Conservation (phyloP, 73 alveolate species). For the Tetrahymena malaccensis region DNA sequence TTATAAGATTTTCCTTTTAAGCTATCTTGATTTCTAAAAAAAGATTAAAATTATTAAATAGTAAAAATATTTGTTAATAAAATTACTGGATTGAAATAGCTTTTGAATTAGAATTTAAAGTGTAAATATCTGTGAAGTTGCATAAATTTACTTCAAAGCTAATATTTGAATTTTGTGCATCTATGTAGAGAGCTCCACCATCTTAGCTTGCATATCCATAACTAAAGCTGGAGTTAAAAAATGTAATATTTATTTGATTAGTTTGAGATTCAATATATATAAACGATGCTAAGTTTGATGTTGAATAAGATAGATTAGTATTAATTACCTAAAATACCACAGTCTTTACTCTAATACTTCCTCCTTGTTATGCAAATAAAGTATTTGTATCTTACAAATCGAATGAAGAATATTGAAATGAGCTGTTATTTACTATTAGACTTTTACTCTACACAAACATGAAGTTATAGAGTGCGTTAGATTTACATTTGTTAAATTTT, state of each 20-base stretch:
- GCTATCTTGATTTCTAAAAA: too few species aligned
- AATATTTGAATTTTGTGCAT: neutral
- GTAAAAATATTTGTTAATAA: too few species aligned
- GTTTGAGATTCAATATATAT: neutral
- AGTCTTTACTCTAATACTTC: neutral
- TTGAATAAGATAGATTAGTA: neutral
- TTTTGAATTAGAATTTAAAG: neutral
- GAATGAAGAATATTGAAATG: neutral
- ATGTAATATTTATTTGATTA: too few species aligned
- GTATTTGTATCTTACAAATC: neutral
- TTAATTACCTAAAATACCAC: too few species aligned
- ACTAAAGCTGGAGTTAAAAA: too few species aligned
- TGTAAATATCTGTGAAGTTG: neutral
- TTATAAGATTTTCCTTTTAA: too few species aligned
- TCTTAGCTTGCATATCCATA: neutral
- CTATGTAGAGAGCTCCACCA: neutral
- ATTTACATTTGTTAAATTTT: too few species aligned
- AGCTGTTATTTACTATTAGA: neutral
- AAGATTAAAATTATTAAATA: too few species aligned
- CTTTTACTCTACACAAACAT: neutral
- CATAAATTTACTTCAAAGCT: neutral
- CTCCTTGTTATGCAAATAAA: neutral
- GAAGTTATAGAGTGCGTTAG: neutral
- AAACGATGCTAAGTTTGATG: neutral
- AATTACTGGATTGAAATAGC: neutral